A percentile compares a stretch with the other conserved stretches of the same genome.
These are phyloP conservation scores for Pythium rhizo-oryzae DNA, from an alignment of 352 stramenopile genomes.

Conservation along the genomic window DNA sequence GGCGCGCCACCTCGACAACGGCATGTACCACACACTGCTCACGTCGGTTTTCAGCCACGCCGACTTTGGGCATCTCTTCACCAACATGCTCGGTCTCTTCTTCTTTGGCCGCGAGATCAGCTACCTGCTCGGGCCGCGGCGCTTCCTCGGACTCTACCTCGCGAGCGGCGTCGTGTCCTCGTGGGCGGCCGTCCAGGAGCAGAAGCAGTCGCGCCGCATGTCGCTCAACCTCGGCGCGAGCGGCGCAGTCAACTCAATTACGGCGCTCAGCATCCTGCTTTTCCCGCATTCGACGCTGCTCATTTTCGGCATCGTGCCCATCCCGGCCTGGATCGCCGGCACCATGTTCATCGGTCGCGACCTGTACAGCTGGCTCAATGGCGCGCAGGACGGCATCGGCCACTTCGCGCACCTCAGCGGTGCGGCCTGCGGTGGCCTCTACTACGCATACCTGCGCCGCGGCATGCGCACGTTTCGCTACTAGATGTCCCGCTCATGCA, in stretches of 20 bases:
- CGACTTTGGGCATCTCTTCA: slow-evolving; percentile 51
- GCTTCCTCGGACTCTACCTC: slow-evolving; percentile 77
- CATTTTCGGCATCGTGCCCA: slow-evolving; percentile 75
- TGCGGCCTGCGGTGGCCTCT: slow-evolving; percentile 56
- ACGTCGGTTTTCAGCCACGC: slow-evolving; percentile 77
- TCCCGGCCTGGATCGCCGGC: slow-evolving; percentile 74
- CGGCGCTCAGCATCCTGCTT: slow-evolving; percentile 66
- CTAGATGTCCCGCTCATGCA: no score
- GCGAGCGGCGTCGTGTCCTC: slow-evolving; percentile 70
- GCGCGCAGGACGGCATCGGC: slow-evolving; percentile 56
- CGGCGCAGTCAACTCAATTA: slow-evolving; percentile 82
- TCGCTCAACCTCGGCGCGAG: slow-evolving; percentile 71
- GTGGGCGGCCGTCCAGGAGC: slow-evolving; percentile 60
- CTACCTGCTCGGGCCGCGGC: slow-evolving; percentile 61
- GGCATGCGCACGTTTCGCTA: slow-evolving; percentile 34
- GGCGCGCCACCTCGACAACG: slow-evolving; percentile 54
- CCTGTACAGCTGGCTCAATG: slow-evolving; percentile 63
- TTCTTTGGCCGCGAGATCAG: slow-evolving; percentile 79
- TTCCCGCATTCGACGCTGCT: slow-evolving; percentile 73
- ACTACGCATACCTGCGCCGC: slow-evolving; percentile 63
- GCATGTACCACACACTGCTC: slow-evolving; percentile 75
- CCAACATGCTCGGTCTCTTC: slow-evolving; percentile 79
- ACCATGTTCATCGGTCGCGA: slow-evolving; percentile 78
- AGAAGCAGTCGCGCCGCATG: slow-evolving; percentile 43
- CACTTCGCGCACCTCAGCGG: slow-evolving; percentile 81